Conservation (phyloP, 306 rosid genomes). For the Benincasa hispida region DNA sequence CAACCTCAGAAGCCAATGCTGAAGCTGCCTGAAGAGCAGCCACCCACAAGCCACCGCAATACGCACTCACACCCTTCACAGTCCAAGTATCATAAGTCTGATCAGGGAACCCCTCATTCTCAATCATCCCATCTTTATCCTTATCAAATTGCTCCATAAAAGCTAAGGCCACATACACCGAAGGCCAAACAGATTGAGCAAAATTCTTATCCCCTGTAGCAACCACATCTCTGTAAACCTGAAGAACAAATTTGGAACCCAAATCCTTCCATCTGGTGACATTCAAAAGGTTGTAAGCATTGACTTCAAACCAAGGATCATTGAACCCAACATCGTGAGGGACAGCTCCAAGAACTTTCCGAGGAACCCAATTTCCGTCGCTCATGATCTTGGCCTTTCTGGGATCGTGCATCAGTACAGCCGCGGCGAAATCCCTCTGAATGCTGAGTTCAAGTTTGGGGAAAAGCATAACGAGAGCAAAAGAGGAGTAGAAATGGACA, state of each 20-base stretch:
- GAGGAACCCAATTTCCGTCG: slow-evolving; percentile 48
- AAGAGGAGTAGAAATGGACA: slow-evolving; percentile 86
- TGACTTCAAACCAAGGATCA: slow-evolving; percentile 93
- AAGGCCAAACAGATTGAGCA: slow-evolving; percentile 86
- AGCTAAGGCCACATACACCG: slow-evolving; percentile 88
- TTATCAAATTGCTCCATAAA: slow-evolving; percentile 91
- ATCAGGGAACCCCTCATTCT: slow-evolving; percentile 93
- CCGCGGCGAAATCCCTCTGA: slow-evolving; percentile 97
- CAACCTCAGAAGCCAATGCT: slow-evolving; percentile 70
- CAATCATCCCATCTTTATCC: slow-evolving; percentile 90
- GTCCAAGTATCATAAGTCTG: slow-evolving; percentile 96
- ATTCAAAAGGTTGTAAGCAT: slow-evolving; percentile 62
- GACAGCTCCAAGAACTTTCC: slow-evolving; percentile 91
- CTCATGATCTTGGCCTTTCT: slow-evolving; percentile 41
- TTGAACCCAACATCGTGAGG: slow-evolving; percentile 84
- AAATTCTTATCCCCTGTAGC: slow-evolving; percentile 82
- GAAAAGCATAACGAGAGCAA: slow-evolving; percentile 63
- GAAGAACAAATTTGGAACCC: slow-evolving; percentile 92
- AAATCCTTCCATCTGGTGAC: slow-evolving; percentile 93
- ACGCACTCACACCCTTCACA: slow-evolving; percentile 89
- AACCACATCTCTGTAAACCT: slow-evolving; percentile 80
- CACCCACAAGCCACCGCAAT: slow-evolving; percentile 91
- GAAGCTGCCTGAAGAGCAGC: slow-evolving; percentile 94
- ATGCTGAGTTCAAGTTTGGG: slow-evolving; percentile 85
- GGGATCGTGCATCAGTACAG: slow-evolving; percentile 93